Conservation (phyloP, 495 filamentous ascomycete species). For the Podospora comata region DNA sequence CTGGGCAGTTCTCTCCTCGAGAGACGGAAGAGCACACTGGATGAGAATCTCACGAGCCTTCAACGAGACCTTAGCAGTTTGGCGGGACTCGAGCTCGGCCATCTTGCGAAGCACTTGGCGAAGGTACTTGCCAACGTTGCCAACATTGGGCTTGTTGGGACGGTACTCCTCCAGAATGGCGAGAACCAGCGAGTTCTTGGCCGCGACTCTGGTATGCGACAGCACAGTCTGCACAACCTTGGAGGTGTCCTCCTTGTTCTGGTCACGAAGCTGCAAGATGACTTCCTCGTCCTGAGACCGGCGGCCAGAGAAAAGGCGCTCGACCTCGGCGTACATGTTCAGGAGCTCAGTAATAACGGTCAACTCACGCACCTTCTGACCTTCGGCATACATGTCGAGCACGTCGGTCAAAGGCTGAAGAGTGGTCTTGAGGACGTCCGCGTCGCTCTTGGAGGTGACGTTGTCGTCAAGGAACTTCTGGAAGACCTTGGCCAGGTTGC, state of each 20-base stretch:
- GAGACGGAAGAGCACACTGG: slow-evolving; percentile 90
- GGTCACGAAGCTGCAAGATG: slow-evolving; percentile 87
- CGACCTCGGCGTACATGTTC: slow-evolving; percentile 74
- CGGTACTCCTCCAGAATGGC: slow-evolving; percentile 92
- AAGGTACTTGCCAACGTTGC: slow-evolving; percentile 86
- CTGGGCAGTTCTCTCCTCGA: slow-evolving; percentile 89
- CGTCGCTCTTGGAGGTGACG: slow-evolving; percentile 58
- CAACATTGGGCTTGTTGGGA: slow-evolving; percentile 86
- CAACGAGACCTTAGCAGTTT: slow-evolving; percentile 90
- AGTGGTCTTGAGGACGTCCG: slow-evolving; percentile 66
- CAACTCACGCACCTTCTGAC: slow-evolving; percentile 88
- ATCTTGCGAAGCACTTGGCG: slow-evolving; percentile 77
- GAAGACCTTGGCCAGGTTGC: slow-evolving; percentile 78
- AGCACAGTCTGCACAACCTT: slow-evolving; percentile 84
- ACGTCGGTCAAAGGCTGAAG: slow-evolving; percentile 77
- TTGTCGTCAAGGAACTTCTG: slow-evolving; percentile 88
- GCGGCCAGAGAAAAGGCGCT: slow-evolving; percentile 80
- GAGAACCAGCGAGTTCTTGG: slow-evolving; percentile 92
- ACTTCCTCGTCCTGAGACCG: slow-evolving; percentile 90
- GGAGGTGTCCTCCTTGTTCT: slow-evolving; percentile 86
- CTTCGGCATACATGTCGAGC: slow-evolving; percentile 79
- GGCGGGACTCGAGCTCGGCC: slow-evolving; percentile 82
- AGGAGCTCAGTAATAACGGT: slow-evolving; percentile 73
- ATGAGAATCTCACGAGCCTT: slow-evolving; percentile 97
- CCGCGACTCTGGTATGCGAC: slow-evolving; percentile 84